Conservation (phyloP, 148 eudicot genomes). For the Cornus controversa region DNA sequence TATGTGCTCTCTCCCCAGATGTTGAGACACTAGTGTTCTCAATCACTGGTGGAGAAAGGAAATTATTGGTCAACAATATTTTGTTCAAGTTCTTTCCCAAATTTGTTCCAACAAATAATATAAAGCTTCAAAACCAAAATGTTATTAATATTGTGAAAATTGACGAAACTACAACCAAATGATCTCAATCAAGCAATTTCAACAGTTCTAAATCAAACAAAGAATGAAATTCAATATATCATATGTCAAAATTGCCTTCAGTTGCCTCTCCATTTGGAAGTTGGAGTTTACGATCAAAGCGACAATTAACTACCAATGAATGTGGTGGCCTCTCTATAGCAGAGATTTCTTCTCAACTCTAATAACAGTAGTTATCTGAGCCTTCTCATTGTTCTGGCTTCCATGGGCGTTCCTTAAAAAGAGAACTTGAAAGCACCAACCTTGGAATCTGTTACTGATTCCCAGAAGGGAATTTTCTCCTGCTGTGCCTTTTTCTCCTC, state of each 20-base stretch:
- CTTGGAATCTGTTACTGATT: constrained; percentile 63
- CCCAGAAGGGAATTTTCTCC: constrained; percentile 79
- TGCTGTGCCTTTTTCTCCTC: constrained; percentile 47
- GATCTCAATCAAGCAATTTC: not conserved
- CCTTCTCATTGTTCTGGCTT: not conserved
- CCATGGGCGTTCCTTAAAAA: constrained; percentile 31
- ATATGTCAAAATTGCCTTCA: not conserved
- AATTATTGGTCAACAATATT: too few relatives aligned
- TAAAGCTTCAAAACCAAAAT: not conserved
- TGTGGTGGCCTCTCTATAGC: not conserved
- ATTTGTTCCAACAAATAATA: not conserved
- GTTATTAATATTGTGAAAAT: not conserved
- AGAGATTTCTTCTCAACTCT: not conserved
- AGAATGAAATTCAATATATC: not conserved
- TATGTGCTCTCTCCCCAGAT: not conserved
- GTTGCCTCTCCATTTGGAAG: not conserved
- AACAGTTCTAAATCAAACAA: not conserved
- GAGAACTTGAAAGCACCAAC: constrained; percentile 89
- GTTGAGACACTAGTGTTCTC: too few relatives aligned
- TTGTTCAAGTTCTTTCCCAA: not conserved
- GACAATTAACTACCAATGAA: too few relatives aligned
- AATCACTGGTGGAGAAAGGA: too few relatives aligned
- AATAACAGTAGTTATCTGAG: too few relatives aligned
- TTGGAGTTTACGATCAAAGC: not conserved
- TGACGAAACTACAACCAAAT: not conserved